phyloP scores from a whole-genome alignment of 352 stramenopile genomes.

The Pythium plurisporium region DNA sequence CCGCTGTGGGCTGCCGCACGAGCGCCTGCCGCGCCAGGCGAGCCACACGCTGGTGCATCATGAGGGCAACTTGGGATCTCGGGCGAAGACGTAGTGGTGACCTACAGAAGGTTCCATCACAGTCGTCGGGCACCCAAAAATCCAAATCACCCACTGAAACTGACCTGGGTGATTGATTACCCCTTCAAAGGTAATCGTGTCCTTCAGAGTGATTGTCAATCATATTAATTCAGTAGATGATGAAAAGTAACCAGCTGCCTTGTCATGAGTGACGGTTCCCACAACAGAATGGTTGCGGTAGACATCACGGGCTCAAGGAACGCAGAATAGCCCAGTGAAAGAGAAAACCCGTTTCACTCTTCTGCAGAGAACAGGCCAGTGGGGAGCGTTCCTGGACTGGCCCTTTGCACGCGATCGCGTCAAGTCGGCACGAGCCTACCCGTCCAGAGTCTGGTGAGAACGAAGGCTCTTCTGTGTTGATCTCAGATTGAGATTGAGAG shows the following conservation, averaged over 20 bases:
- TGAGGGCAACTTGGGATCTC: conserved; percentile 9
- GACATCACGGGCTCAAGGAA: background rate
- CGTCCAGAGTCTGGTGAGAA: too few species aligned
- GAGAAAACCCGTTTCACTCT: conserved; percentile 12
- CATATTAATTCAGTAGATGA: too few species aligned
- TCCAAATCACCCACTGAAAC: background rate
- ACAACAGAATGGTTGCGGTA: conserved; percentile 16
- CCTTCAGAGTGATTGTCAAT: conserved; percentile 1
- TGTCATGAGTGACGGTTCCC: too few species aligned
- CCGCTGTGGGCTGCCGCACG: background rate
- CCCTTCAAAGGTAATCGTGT: conserved; percentile 10
- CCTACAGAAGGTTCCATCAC: background rate
- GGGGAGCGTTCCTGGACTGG: conserved; percentile 7
- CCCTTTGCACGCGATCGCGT: background rate
- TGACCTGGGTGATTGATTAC: conserved; percentile 3
- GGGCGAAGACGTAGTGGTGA: background rate
- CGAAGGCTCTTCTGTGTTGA: too few species aligned
- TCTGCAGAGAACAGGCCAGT: conserved; percentile 10
- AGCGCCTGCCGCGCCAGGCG: conserved; percentile 12
- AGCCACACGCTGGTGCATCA: conserved; percentile 18
- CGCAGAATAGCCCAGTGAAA: too few species aligned
- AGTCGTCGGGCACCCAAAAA: conserved; percentile 8
- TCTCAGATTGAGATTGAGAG: too few species aligned
- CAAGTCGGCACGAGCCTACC: too few species aligned
- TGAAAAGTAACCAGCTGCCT: too few species aligned